Conservation (phyloP, 2,329 filamentous ascomycete species). For the Sarocladium strictum region DNA sequence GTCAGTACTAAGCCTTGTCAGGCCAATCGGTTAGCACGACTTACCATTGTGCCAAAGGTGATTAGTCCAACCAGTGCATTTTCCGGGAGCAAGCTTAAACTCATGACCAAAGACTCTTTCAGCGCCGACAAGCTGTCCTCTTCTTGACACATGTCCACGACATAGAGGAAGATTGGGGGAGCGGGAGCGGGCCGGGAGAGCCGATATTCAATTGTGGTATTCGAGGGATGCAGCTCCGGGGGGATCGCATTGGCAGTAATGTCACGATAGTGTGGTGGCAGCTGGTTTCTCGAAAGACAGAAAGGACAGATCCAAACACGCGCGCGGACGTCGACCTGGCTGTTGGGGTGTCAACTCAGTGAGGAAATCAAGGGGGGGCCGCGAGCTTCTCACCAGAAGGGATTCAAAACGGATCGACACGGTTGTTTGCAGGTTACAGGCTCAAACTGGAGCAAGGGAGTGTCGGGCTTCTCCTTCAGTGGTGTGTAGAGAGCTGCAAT, state of each 20-base stretch:
- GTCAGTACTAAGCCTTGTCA: not conserved
- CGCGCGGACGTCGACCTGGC: conserved; percentile 77
- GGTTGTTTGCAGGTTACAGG: conserved; percentile 95
- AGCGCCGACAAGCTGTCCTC: conserved; percentile 77
- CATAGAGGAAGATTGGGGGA: conserved; percentile 80
- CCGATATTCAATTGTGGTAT: conserved; percentile 86
- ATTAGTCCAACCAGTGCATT: conserved; percentile 78
- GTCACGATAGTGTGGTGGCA: conserved; percentile 84
- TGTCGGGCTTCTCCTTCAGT: conserved; percentile 87
- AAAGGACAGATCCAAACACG: conserved; percentile 87
- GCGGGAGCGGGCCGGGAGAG: conserved; percentile 77
- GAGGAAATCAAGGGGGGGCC: too few species aligned
- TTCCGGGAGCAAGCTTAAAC: conserved; percentile 73
- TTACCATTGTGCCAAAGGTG: conserved; percentile 88
- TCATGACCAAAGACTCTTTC: conserved; percentile 83
- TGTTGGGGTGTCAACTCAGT: conserved; percentile 25
- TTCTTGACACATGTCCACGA: conserved; percentile 84
- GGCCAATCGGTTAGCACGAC: conserved; percentile 17
- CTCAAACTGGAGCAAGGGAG: conserved; percentile 87
- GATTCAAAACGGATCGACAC: conserved; percentile 92
- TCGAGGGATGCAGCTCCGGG: conserved; percentile 72
- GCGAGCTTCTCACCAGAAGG: conserved; percentile 89
- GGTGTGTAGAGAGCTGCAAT: conserved; percentile 96
- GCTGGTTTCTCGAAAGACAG: conserved; percentile 75
- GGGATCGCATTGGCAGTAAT: conserved; percentile 79